These are phyloP conservation scores for Penicillium brevicompactum DNA, from an alignment of 2,329 filamentous ascomycete species.

Conservation along the genomic window DNA sequence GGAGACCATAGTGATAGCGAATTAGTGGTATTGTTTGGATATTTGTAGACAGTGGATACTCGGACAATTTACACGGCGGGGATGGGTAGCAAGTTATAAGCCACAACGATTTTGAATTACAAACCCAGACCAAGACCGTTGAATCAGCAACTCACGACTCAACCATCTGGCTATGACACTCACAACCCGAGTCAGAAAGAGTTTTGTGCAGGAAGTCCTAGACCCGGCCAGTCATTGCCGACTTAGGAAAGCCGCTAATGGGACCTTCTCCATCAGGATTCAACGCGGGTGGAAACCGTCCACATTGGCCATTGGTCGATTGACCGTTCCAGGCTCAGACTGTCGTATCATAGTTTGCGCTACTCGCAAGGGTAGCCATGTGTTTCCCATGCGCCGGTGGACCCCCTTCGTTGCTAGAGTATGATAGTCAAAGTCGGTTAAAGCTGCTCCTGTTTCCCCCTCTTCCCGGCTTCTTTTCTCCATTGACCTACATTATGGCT, in stretches of 20 bases:
- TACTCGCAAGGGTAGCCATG: not conserved
- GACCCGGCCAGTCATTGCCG: not conserved
- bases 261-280: not conserved
- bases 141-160: not conserved
- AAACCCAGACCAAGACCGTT: not conserved
- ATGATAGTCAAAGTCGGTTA: not conserved
- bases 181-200: not conserved
- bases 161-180: not conserved
- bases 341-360: not conserved
- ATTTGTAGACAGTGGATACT: not conserved
- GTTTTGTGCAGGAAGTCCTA: not conserved
- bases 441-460: not conserved
- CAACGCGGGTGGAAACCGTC: not conserved
- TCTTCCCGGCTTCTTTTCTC: not conserved
- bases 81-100: not conserved
- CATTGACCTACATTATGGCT: constrained; percentile 2
- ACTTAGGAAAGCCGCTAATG: not conserved
- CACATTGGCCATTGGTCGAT: not conserved
- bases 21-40: not conserved
- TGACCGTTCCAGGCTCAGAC: not conserved
- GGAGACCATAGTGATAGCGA: constrained; percentile 11
- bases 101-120: not conserved
- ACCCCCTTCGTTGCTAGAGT: not conserved
- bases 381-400: not conserved
- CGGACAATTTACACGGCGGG: not conserved